A percentile compares a stretch with the other conserved stretches of the same genome.
These are phyloP conservation scores for Fusarium oxysporum DNA, from an alignment of 2,329 filamentous ascomycete genomes.

Conservation along the genomic window DNA sequence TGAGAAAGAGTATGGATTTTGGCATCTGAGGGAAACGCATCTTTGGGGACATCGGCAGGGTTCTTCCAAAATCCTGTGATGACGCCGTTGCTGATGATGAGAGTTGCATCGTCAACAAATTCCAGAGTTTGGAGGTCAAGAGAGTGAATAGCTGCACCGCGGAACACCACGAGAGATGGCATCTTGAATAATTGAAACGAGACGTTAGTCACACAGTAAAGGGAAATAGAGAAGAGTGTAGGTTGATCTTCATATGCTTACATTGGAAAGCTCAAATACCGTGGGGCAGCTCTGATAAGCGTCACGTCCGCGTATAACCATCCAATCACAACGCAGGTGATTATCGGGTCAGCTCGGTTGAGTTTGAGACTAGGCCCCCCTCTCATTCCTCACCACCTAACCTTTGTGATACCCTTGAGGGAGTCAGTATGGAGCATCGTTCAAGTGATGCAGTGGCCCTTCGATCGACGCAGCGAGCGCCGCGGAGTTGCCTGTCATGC, in stretches of 20 bases:
- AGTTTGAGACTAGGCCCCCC: background rate
- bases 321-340: background rate
- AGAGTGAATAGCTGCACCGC: constrained; percentile 9
- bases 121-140: background rate
- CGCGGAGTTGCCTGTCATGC: background rate
- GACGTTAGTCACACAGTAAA: fast-evolving
- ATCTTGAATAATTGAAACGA: background rate
- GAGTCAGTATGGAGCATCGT: background rate
- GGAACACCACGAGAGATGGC: background rate
- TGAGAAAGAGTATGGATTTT: fast-evolving
- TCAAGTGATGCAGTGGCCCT: background rate
- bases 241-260: background rate
- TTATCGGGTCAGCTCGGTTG: background rate
- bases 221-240: background rate
- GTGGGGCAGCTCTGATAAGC: background rate
- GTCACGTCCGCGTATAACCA: background rate
- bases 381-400: too few species aligned
- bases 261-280: background rate
- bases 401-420: fast-evolving
- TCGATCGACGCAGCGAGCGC: background rate
- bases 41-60: background rate
- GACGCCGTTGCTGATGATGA: background rate
- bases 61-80: constrained; percentile 15
- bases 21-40: background rate
- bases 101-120: background rate